Evolutionary conservation across 2,329 filamentous ascomycete genomes (phyloP), one percentile per base, ranked within the genome.

Genomic region (Metarhizium album): DNA sequence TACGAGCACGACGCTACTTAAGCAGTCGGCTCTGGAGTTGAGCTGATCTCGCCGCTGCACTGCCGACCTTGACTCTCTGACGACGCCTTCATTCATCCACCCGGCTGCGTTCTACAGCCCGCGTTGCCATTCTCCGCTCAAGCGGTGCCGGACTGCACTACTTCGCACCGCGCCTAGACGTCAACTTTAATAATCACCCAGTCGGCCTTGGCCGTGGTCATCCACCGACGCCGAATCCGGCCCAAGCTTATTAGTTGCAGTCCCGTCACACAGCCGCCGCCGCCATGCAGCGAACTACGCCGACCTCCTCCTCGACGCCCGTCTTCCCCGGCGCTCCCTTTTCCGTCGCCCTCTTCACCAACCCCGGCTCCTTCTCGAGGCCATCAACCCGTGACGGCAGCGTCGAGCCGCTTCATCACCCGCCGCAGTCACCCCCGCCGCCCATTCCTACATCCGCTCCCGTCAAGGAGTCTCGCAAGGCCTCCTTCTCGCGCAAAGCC

Each of bases 401-500:
- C 49, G 22, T 52, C 45, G 52, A 42, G 53, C 63, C 48, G 55
- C 59, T 38, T 51, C 61, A 31, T 49, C 45, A 40, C 16, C 45
- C 40, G 14, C 49, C 47, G 38, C 40, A 27, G 37, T 46, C 45
- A 13, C 24, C 11, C 27, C 46, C 37, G n/a, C 40, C 40, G 20
- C 40, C 40, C 8, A 43, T 43, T 24, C 40, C 40, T 24, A 18
- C 22, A n/a, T 43, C 40, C 4, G 22, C 9, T 5, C 40, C 40
- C 9, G 20, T 24, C 27, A 71, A 76, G 62, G 73, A 75, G 57
- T 16, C 50, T 22, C 71, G 75, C 66, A 74, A 75, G 58, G 63
- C 70, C 23, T 79, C 76, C 43, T 76, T 79, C 60, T 68, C 70
- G 51, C 77, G 76, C 58, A 79, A 77, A 60, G 55, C 75, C 8